Base-by-base conservation (phyloP, 805 yeast genomes). In the Ascoidea asiatica region DNA sequence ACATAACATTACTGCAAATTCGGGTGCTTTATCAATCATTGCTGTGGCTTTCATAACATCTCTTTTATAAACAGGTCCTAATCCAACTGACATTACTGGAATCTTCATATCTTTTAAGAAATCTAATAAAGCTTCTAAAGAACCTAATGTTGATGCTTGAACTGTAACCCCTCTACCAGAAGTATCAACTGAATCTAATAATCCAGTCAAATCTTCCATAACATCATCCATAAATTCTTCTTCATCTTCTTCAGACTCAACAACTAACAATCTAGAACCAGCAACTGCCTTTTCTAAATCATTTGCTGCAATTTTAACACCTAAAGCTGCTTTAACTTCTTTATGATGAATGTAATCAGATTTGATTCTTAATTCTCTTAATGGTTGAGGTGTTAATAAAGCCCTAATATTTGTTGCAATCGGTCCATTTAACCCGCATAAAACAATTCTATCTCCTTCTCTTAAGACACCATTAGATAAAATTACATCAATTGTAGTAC, bases 261-360 rank as follows among this genome's bases (percentile, higher is more conserved):
- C 97, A 55, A 90, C 90, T 50, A 92, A 67, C 63, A 92, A 71
- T 61, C 98, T 77, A 20, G 98, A 92, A 68, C 99, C 99, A 41
- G 99, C 97, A 60, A 92, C 96, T 11, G 99, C 98, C 67, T 92
- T 90, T 58, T 92, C 98, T 54, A 92, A 76, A 61, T 92, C 98
- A 60, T 86, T 86, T 38, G 98, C 99, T 45, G 97, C 94, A 61
- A 92, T 87, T 74, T 92, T 89, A 46, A 92, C 97, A 77, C 99
- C 99, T 54, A 92, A 73, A 37, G 99, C 98, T 21, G 99, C 99
- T 70, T 90, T 92, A 48, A 92, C 97, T 66, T 90, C 95, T 62
- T 92, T 92, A 67, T 87, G 92, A 61, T 94, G 98, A 43, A 89
- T 77, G 62, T 92, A 92, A 53, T 87, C 95, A n/a, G 96, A 84